phyloP scores from a whole-genome alignment of 2,329 filamentous ascomycete species.

The Aspergillus piperis region DNA sequence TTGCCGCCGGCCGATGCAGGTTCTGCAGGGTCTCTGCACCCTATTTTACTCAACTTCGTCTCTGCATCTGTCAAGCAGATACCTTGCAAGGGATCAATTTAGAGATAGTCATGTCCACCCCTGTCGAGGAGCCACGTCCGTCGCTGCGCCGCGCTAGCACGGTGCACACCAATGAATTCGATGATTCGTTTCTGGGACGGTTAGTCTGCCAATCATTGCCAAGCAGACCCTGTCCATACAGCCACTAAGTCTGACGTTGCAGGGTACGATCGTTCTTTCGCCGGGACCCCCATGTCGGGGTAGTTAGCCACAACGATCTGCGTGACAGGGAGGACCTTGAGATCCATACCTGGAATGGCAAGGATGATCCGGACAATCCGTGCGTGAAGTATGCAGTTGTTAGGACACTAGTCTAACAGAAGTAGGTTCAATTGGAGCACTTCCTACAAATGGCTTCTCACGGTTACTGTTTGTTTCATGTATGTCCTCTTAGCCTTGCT shows the following conservation, averaged over 20 bases:
- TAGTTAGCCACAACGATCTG: slow-evolving; percentile 25
- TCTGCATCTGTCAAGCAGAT: neutral
- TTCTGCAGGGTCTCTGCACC: neutral
- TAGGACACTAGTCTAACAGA: neutral
- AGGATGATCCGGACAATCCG: slow-evolving; percentile 35
- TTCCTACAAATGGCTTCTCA: slow-evolving; percentile 46
- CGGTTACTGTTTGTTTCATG: slow-evolving; percentile 48
- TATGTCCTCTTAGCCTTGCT: slow-evolving; percentile 10
- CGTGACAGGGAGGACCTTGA: slow-evolving; percentile 27
- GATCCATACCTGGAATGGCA: slow-evolving; percentile 33
- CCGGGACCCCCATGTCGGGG: slow-evolving; percentile 28
- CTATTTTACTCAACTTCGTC: neutral
- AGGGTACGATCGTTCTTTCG: slow-evolving; percentile 28
- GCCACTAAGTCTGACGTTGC: neutral
- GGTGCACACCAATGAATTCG: slow-evolving; percentile 27
- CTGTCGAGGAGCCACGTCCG: neutral
- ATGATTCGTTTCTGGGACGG: slow-evolving; percentile 28
- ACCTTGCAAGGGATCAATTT: neutral
- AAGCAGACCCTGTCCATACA: too few species aligned
- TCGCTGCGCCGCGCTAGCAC: slow-evolving; percentile 22
- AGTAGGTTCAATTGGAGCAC: slow-evolving; percentile 45
- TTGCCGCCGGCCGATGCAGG: neutral
- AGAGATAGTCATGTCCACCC: neutral
- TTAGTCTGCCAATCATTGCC: slow-evolving; percentile 1
- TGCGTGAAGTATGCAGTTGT: slow-evolving; percentile 8